Evolutionary conservation across 169 alveolate species (phyloP).

Genomic region (Plasmodium fragile): DNA sequence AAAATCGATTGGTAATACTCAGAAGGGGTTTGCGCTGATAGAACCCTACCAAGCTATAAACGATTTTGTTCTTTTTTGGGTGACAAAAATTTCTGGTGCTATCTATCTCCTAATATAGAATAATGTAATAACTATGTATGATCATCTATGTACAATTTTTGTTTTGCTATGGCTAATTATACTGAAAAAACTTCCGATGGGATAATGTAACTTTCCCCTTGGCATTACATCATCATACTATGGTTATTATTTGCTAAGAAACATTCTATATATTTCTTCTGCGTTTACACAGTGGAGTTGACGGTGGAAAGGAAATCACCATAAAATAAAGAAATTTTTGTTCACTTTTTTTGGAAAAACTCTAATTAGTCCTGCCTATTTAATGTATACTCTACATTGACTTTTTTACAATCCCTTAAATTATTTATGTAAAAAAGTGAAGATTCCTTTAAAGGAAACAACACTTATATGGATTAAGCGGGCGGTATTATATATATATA

Average conservation of each 20-base stretch:
- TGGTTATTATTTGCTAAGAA: not conserved
- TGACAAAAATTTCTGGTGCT: not conserved
- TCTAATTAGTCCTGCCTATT: not conserved
- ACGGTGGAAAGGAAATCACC: not conserved
- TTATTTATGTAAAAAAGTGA: not conserved
- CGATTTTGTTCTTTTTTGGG: not conserved
- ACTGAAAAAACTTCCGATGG: slow-evolving; percentile 11
- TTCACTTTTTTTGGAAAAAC: not conserved
- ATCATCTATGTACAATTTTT: not conserved
- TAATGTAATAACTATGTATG: not conserved
- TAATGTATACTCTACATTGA: not conserved
- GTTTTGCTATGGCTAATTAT: not conserved
- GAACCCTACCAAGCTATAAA: not conserved
- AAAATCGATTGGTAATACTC: not conserved
- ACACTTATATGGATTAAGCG: not conserved
- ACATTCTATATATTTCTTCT: slow-evolving; percentile 5
- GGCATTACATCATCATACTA: not conserved
- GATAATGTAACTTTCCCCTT: not conserved
- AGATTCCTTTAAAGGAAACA: not conserved
- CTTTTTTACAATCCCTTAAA: not conserved
- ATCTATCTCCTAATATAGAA: not conserved
- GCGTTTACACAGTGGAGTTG: not conserved
- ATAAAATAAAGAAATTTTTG: not conserved
- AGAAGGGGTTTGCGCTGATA: not conserved
- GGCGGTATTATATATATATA: not conserved